Base-by-base conservation (phyloP, 345 rosid genomes). In the Lumnitzera racemosa region DNA sequence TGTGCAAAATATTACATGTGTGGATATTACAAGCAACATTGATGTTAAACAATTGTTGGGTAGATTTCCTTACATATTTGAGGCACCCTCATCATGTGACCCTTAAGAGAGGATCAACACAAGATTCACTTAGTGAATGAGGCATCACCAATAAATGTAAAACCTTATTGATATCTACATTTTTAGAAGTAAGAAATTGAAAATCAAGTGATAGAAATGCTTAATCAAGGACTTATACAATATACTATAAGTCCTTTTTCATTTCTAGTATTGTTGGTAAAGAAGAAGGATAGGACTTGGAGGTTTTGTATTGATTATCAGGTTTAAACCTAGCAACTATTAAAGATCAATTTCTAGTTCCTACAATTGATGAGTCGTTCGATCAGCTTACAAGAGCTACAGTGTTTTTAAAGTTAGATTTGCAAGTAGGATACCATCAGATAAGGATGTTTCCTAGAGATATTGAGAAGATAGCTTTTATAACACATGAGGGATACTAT, bases 171-270 rank as follows among this genome's bases (percentile, higher is more conserved):
- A 29, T 29, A 29, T 6, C 36, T 6, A 29, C 7, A 29, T 6
- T 29, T 3, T 29, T 6, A 29, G 7, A 29, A 29, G 3, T 1
- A 29, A 3, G 36, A 29, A 6, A 29, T 20, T 29, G 36, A 29
- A 29, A 29, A 3, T 3, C 7, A 29, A 12, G 51, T 49, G 51
- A 49, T 3, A 13, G 51, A 49, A 0, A 49, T 49, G 51, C 54
- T 53, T 29, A 13, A 43, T 31, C 51, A 51, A 31, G 55, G n/a
- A 46, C 41, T 65, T 53, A 2, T 49, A 61, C 61, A 51, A 61
- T 15, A n/a, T 41, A 47, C n/a, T n/a, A 27, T 23, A 25, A 46
- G 25, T 24, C 51, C 51, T 2, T 49, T 13, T 49, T 11, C 17
- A 16, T 49, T 11, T 1, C 3, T 11, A 2, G 51, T 49, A 3